Evolutionary conservation across 768 basidiomycete species (phyloP), one percentile per base, ranked within the genome.

Genomic region (Calocybe cyanea): DNA sequence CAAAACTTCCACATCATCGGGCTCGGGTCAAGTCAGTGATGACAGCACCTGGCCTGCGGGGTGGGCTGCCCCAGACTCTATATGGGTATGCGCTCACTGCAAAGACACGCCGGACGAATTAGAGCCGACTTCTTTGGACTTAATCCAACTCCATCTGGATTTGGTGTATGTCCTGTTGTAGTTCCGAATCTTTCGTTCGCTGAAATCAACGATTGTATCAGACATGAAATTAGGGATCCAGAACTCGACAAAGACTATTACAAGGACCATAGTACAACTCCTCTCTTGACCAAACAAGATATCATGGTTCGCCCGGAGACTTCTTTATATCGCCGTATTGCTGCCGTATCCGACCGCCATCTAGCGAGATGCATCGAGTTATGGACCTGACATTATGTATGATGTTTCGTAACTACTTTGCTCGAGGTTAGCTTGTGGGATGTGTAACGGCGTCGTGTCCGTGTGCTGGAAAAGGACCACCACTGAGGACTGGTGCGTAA

Each of bases 71-170:
- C 6, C 40, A 2, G 17, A 19, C 11, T 34, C 34, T 8, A 45
- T 38, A 17, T 73, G 66, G 67, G 55, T 62, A 9, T 72, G 70
- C 25, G 56, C 52, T 1, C 66, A 67, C 19, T 77, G 75, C 43
- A 51, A 69, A 28, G 76, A 76, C 51, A 60, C 63, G 15, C 59
- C 62, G 5, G 43, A 35, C 2, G 76, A 76, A 51, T 45, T 46
- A 9, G 54, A 61, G 8, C 54, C 63, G 17, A 46, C 52, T 45
- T 48, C 53, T 4, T 49, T 73, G 19, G 43, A 52, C 6, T 51
- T 44, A 21, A 58, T 75, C 31, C 60, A 61, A 46, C 18, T 11
- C n/a, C 74, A 75, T 53, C 38, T 71, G 23, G 33, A 18, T 3
- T 15, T 19, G 15, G 47, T 43, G 64, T 62, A 51, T 38, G 59